Evolutionary conservation across 768 basidiomycete species (phyloP).

Genomic region (Tulasnella sp.): DNA sequence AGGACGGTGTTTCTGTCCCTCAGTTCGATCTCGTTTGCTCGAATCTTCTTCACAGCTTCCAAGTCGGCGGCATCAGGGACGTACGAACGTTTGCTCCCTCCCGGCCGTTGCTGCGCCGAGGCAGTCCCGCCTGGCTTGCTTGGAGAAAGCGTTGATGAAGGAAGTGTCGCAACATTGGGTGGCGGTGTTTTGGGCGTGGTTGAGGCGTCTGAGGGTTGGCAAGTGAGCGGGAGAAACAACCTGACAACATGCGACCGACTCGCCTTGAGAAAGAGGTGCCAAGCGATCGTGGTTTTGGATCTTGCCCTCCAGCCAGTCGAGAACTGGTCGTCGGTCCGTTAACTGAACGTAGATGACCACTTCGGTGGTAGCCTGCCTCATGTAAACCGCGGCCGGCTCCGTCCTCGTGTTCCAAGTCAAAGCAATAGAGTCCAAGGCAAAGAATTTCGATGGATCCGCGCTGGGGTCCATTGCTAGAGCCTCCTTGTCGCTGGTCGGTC

Average conservation of each 20-base stretch:
- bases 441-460: slow-evolving; percentile 48
- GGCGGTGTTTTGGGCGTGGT: slow-evolving; percentile 58
- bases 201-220: slow-evolving; percentile 35
- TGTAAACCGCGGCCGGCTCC: slow-evolving; percentile 73
- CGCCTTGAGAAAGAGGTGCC: slow-evolving; percentile 38
- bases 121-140: slow-evolving; percentile 17
- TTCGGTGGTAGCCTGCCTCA: slow-evolving; percentile 71
- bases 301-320: slow-evolving; percentile 75
- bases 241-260: slow-evolving; percentile 23
- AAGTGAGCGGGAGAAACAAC: slow-evolving; percentile 22
- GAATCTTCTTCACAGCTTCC: slow-evolving; percentile 82
- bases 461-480: slow-evolving; percentile 34
- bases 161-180: slow-evolving; percentile 26
- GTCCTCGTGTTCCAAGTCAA: slow-evolving; percentile 76
- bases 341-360: slow-evolving; percentile 67
- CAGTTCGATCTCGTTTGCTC: slow-evolving; percentile 66
- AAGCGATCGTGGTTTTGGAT: slow-evolving; percentile 44
- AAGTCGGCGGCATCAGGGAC: slow-evolving; percentile 67
- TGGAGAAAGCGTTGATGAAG: slow-evolving; percentile 20
- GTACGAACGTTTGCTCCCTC: slow-evolving; percentile 63
- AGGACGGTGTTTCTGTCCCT: slow-evolving; percentile 76
- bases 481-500: slow-evolving; percentile 37
- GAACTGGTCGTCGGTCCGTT: slow-evolving; percentile 76
- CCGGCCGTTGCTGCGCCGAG: slow-evolving; percentile 26
- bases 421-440: slow-evolving; percentile 72